Evolutionary conservation across 73 alveolate species (phyloP).

Genomic region (Paramecium bursaria): DNA sequence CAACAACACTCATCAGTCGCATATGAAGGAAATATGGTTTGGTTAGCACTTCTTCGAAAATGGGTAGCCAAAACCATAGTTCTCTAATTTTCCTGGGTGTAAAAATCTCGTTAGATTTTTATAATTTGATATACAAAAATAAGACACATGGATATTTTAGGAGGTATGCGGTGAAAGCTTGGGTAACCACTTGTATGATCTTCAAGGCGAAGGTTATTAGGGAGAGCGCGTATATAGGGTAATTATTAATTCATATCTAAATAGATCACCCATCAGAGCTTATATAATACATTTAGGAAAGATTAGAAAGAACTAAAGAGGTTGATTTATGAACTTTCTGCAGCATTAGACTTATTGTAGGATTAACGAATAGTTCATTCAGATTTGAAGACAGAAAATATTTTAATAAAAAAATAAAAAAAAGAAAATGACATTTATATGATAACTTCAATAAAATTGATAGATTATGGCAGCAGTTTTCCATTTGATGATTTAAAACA

Average conservation of each 20-base stretch:
- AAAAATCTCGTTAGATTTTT: conserved; percentile 55
- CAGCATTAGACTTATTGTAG: conserved; percentile 38
- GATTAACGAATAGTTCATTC: conserved; percentile 72
- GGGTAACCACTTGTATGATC: conserved; percentile 64
- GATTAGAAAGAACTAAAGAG: conserved; percentile 56
- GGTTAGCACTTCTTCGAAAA: conserved; percentile 63
- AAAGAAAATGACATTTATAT: conserved; percentile 50
- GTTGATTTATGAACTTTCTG: conserved; percentile 56
- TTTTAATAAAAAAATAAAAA: conserved; percentile 45
- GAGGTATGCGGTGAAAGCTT: conserved; percentile 68
- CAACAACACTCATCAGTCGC: conserved; percentile 67
- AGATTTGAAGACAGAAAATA: conserved; percentile 69
- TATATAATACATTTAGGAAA: conserved; percentile 55
- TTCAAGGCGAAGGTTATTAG: conserved; percentile 52
- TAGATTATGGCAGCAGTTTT: conserved; percentile 71
- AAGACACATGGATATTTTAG: conserved; percentile 69
- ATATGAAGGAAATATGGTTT: conserved; percentile 69
- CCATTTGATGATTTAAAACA: conserved; percentile 66
- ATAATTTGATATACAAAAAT: conserved; percentile 52
- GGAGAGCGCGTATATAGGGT: conserved; percentile 68
- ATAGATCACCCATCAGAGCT: conserved; percentile 46
- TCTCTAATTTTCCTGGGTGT: conserved; percentile 37
- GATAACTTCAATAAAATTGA: conserved; percentile 52
- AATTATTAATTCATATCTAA: not conserved
- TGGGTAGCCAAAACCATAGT: conserved; percentile 50